Base-by-base conservation (phyloP, 345 rosid genomes). In the Eucalyptus viminalis region DNA sequence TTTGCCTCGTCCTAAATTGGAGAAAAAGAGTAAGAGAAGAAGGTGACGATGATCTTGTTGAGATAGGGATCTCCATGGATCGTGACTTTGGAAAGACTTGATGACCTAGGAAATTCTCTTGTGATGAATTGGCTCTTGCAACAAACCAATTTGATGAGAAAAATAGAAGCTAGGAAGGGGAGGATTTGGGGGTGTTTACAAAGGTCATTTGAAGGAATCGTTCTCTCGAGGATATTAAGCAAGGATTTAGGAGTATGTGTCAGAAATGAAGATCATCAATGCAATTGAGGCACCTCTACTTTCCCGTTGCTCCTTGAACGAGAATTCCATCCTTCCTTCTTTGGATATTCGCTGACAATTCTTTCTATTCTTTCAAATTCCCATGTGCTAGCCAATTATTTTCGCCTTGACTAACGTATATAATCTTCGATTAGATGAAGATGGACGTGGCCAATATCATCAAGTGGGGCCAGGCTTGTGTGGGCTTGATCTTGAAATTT, bases 221-320 rank as follows among this genome's bases (percentile, higher is more conserved):
- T 10, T 27, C 29, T 56, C 25, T 40, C 86, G 6, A 83, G 80
- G 40, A 16, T 31, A 29, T 90, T 91, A 34, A 62, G 13, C 89
- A 91, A 87, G 91, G 5, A 89, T 87, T 25, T 89, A 89, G 44
- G 92, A 93, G 72, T 93, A 90, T 8, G 88, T 76, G 3, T 49
- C 88, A 5, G 94, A 92, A 72, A 89, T 93, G 13, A 91, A 60
- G 87, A 90, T 89, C n/a, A 91, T 93, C 49, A 91, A 92, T 80
- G 56, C 90, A 88, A 69, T 37, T 92, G 89, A 89, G 94, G 88
- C 94, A 93, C 58, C 67, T 53, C 56, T 54, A 54, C 60, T 22
- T 54, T 54, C 60, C 60, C 12, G 27, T 54, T 54, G 60, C 60
- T 54, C 60, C 60, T 54, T 54, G 27, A 22, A 21, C 27, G 27